Base-by-base conservation (phyloP, 441 rosid genomes). In the Pelargonium cotyledonis region DNA sequence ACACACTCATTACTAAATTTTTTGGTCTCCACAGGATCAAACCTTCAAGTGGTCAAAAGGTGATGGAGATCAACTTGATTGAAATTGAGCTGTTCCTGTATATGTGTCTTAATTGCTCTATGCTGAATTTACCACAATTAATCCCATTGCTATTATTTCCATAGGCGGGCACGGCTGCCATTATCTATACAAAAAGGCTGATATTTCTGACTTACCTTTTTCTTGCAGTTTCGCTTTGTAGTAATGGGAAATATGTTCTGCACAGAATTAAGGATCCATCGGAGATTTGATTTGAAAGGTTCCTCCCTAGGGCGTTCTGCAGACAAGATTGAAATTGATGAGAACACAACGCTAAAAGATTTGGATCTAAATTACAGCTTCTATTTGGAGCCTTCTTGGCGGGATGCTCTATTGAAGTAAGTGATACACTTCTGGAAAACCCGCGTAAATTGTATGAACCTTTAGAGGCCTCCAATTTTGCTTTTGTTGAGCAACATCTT, bases 171-270 rank as follows among this genome's bases (percentile, higher is more conserved):
- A 21, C 40, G 55, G 63, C 63, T 40, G 40, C 40, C 40, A 35
- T 35, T 1, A 35, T 35, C 40, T 35, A 35, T 35, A 35, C 40
- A 35, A 35, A 35, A 5, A 35, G 40, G 40, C 40, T 35, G 40
- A 35, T 35, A 35, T 35, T 35, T 35, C 40, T 35, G 40, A 35
- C 40, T 6, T 35, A 35, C 40, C 40, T 35, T 35, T 35, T 35
- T 35, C 40, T 35, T 35, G 40, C 40, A 35, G 40, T 35, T 35
- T 35, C 90, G 89, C 49, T 95, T 95, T 81, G 92, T 95, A 82
- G 97, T 95, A 75, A 95, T 95, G 99, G 99, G 99, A 65, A 95
- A 92, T 79, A 95, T 95, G 99, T 95, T 95, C 79, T 95, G 97
- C 89, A 95, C 99, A 64, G 97, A 92, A 71, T 78, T 92, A 70